Evolutionary conservation across 495 filamentous ascomycete genomes (phyloP).

Genomic region (Oidiodendron maius): DNA sequence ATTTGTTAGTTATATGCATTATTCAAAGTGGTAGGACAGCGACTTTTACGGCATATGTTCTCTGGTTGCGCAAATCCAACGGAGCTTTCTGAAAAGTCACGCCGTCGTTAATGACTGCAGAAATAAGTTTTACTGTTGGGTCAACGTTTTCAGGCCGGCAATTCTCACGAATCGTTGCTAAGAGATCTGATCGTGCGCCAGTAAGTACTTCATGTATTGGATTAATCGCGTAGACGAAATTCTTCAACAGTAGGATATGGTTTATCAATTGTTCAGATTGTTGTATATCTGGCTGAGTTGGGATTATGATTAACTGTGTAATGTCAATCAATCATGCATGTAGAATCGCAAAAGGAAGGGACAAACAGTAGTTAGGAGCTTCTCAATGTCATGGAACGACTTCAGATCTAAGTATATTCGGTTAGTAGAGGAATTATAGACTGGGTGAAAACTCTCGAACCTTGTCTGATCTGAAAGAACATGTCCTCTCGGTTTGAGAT

Average conservation of each 20-base stretch:
- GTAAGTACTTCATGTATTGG: slow-evolving; percentile 63
- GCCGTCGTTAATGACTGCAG: slow-evolving; percentile 72
- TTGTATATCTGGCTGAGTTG: slow-evolving; percentile 57
- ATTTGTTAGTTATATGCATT: not conserved
- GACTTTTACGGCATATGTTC: slow-evolving; percentile 88
- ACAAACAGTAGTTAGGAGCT: slow-evolving; percentile 53
- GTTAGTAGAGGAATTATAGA: not conserved
- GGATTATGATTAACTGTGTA: slow-evolving; percentile 41
- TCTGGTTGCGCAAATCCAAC: slow-evolving; percentile 83
- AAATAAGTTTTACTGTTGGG: slow-evolving; percentile 58
- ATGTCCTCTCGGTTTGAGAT: slow-evolving; percentile 80
- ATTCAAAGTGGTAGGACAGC: not conserved
- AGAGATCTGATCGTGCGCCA: slow-evolving; percentile 57
- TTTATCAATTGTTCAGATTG: slow-evolving; percentile 76
- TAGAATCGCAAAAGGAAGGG: not conserved
- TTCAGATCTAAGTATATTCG: slow-evolving; percentile 50
- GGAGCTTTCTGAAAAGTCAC: slow-evolving; percentile 72
- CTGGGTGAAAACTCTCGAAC: slow-evolving; percentile 24
- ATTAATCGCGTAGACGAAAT: slow-evolving; percentile 63
- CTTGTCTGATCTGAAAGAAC: slow-evolving; percentile 70
- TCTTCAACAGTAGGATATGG: slow-evolving; percentile 81
- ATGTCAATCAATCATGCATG: slow-evolving; percentile 14
- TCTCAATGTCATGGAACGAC: slow-evolving; percentile 66
- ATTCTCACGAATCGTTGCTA: slow-evolving; percentile 60
- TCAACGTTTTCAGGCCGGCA: slow-evolving; percentile 57